phyloP scores from a whole-genome alignment of 2,329 filamentous ascomycete genomes.

The Massarina eburnea region DNA sequence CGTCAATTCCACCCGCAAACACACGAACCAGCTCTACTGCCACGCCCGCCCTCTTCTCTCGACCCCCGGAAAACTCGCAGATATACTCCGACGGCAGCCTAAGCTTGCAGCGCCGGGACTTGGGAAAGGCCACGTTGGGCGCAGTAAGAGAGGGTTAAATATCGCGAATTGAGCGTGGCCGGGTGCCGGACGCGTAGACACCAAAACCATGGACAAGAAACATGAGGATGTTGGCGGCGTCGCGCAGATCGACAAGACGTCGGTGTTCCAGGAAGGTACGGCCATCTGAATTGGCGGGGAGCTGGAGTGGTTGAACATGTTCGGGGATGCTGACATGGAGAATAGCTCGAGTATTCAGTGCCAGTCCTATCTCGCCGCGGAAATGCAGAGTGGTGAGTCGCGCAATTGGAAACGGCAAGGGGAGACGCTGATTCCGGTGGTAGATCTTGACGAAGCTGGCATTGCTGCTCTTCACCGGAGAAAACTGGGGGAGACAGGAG shows the following conservation, averaged over 20 bases:
- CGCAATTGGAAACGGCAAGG: neutral
- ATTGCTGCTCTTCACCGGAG: constrained; percentile 92
- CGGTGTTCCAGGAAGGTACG: constrained; percentile 97
- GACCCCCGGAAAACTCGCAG: neutral
- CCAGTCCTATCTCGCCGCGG: constrained; percentile 92
- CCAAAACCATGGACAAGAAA: constrained; percentile 70
- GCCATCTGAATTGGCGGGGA: constrained; percentile 9
- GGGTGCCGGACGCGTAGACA: constrained; percentile 11
- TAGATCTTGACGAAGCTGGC: constrained; percentile 84
- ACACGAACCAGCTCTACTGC: constrained; percentile 1
- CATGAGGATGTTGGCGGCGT: constrained; percentile 96
- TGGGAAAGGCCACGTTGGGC: constrained; percentile 41
- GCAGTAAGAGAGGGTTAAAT: constrained; percentile 32
- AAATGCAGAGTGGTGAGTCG: constrained; percentile 83
- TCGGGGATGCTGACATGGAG: constrained; percentile 23
- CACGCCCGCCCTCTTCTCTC: constrained; percentile 2
- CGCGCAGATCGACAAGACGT: constrained; percentile 96
- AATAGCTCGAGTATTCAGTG: constrained; percentile 94
- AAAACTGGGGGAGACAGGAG: constrained; percentile 96
- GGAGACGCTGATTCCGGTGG: constrained; percentile 2
- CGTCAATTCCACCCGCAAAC: constrained; percentile 29
- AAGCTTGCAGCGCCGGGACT: neutral
- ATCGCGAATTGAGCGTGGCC: constrained; percentile 1
- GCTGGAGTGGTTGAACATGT: constrained; percentile 5
- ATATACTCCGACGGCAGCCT: neutral